phyloP scores from a whole-genome alignment of 441 rosid genomes.

The Aleurites moluccanus region DNA sequence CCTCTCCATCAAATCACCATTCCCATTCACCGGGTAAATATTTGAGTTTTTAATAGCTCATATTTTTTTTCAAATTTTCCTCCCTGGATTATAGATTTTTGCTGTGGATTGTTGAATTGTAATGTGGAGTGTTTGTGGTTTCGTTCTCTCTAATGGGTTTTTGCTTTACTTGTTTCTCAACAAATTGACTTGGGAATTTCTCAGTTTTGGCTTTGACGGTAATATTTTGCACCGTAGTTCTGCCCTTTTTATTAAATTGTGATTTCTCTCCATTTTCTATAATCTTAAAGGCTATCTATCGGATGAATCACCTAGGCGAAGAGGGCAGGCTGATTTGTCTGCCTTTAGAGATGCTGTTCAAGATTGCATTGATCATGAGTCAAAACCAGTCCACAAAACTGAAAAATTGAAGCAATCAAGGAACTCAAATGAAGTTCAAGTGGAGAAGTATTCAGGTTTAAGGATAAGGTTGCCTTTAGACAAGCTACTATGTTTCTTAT shows the following conservation, averaged over 20 bases:
- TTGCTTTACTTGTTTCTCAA: neutral
- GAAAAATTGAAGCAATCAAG: conserved; percentile 37
- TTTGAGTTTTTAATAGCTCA: neutral
- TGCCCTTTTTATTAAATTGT: neutral
- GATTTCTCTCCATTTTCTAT: conserved; percentile 1
- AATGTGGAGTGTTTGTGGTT: neutral
- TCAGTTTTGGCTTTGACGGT: neutral
- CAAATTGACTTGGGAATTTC: neutral
- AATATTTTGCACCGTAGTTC: too few relatives aligned
- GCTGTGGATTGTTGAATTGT: neutral
- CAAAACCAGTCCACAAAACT: conserved; percentile 41
- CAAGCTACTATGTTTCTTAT: neutral
- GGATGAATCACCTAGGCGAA: conserved; percentile 56
- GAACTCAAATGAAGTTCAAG: conserved; percentile 39
- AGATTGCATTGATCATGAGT: conserved; percentile 60
- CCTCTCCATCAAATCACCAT: conserved; percentile 55
- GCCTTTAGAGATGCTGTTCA: conserved; percentile 68
- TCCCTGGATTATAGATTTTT: neutral
- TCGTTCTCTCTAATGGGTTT: neutral
- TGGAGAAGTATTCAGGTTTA: conserved; percentile 82
- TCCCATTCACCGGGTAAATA: conserved; percentile 48
- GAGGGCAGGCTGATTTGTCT: conserved; percentile 59
- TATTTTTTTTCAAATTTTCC: neutral
- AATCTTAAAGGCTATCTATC: conserved; percentile 52
- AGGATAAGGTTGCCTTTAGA: conserved; percentile 57